These are phyloP conservation scores for Kurtzmaniella quercitrusa DNA, from an alignment of 1,139 yeast species.

Conservation along the genomic window DNA sequence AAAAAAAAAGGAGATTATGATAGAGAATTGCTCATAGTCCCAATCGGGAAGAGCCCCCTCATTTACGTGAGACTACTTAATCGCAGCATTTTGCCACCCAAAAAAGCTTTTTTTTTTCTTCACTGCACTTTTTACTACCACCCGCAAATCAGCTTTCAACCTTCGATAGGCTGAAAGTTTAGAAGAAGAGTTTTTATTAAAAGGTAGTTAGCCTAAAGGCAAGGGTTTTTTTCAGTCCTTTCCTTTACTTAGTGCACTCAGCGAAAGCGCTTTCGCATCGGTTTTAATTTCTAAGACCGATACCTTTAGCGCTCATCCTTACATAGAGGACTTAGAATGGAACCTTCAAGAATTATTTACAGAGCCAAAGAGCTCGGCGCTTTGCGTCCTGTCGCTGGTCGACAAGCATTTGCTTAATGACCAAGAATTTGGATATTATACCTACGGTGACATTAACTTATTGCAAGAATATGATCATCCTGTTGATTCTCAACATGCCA, in stretches of 20 bases:
- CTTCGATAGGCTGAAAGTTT: not conserved
- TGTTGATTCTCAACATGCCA: not conserved
- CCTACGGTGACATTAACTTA: not conserved
- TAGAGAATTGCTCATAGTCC: slow-evolving; percentile 3
- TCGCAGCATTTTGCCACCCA: not conserved
- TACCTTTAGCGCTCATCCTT: not conserved
- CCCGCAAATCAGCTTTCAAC: not conserved
- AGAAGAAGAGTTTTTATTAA: not conserved
- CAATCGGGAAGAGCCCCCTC: not conserved
- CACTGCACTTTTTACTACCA: not conserved
- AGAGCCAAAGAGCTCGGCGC: not conserved
- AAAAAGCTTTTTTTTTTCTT: not conserved
- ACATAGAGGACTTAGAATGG: not conserved
- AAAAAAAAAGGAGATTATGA: not conserved
- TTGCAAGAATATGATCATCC: not conserved
- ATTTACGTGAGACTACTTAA: not conserved
- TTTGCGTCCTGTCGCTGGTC: not conserved
- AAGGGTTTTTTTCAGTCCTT: not conserved
- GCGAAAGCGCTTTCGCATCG: slow-evolving; percentile 1
- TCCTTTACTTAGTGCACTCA: not conserved
- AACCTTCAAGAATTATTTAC: not conserved
- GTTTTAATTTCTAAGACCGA: not conserved
- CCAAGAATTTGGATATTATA: not conserved
- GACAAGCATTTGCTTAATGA: not conserved
- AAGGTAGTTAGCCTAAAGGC: slow-evolving; percentile 1